phyloP scores from a whole-genome alignment of 805 yeast species.

The Starmerella floris region DNA sequence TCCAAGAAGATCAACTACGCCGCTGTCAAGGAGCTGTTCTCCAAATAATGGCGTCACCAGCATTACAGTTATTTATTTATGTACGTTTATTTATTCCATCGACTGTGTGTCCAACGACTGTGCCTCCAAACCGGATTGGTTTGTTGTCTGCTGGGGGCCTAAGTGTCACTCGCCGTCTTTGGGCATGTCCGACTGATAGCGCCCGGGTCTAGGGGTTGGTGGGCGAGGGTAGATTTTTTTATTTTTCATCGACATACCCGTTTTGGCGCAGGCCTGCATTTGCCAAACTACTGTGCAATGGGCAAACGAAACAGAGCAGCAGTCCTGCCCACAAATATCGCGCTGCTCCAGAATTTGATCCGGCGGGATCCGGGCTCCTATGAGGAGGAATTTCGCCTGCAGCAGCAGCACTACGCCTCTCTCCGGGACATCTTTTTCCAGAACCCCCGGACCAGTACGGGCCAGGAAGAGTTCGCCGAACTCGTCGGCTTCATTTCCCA shows the following conservation, averaged over 20 bases:
- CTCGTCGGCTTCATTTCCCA: constrained; percentile 84
- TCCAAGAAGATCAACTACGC: constrained; percentile 85
- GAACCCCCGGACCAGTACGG: constrained; percentile 49
- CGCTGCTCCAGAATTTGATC: constrained; percentile 79
- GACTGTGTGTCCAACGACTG: not conserved
- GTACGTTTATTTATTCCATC: not conserved
- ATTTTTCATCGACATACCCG: not conserved
- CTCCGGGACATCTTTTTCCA: constrained; percentile 72
- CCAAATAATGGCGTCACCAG: no score
- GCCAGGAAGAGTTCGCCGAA: constrained; percentile 60
- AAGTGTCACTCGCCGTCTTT: no score
- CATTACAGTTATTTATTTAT: not conserved
- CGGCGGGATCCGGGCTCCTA: constrained; percentile 91
- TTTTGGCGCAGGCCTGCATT: no score
- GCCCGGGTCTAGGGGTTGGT: no score
- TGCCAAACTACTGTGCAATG: no score
- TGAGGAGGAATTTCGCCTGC: constrained; percentile 84
- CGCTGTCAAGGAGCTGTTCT: constrained; percentile 42
- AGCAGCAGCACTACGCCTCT: constrained; percentile 84
- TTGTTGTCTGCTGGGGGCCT: no score
- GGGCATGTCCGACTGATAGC: no score
- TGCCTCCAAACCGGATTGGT: not conserved
- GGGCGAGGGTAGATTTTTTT: not conserved
- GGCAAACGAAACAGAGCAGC: constrained; percentile 85
- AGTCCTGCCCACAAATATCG: constrained; percentile 80